Base-by-base conservation (phyloP, 805 yeast genomes). In the Ogataea pini region DNA sequence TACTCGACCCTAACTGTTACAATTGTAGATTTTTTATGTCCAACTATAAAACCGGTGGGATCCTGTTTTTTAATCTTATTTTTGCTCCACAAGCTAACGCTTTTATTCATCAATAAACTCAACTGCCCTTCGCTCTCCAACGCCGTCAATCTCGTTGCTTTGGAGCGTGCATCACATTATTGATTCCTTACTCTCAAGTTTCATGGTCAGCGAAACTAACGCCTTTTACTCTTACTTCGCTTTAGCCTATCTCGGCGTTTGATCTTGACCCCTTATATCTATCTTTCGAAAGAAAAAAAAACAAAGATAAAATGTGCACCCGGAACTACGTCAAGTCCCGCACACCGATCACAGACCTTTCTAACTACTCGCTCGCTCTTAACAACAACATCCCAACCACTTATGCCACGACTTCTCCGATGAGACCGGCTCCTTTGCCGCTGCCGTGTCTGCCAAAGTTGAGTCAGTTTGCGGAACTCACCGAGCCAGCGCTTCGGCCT, bases 381-480 rank as follows among this genome's bases (percentile, higher is more conserved):
- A 63, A 61, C 47, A 53, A 36, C 42, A 63, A 64, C 48, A 64
- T 64, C 25, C 69, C 69, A 25, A 63, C 58, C 12, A 43, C 53
- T 25, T 57, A 51, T 38, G 50, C 57, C 10, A 49, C 57, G 1
- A 51, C 55, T 2, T 27, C 59, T 29, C 54, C 59, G 43, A 47
- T 58, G 18, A 34, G 46, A 19, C 42, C 51, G 17, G 32, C 47
- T n/a, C 29, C 45, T 7, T 22, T 42, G 37, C 45, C 46, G 47
- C 37, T 55, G 28, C 45, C 52, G 46, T 19, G 52, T 36, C 41
- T 48, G 42, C 50, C 57, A 18, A 46, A 53, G 37, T 19, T 31
- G 20, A 41, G 39, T 51, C 42, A 25, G 42, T 16, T 44, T 31
- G 34, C 18, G 4, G 34, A 31, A n/a, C 13, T 44, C 7, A 17